Evolutionary conservation across 345 rosid species (phyloP), one percentile per base, ranked within the genome.

Genomic region (Brassica cretica): DNA sequence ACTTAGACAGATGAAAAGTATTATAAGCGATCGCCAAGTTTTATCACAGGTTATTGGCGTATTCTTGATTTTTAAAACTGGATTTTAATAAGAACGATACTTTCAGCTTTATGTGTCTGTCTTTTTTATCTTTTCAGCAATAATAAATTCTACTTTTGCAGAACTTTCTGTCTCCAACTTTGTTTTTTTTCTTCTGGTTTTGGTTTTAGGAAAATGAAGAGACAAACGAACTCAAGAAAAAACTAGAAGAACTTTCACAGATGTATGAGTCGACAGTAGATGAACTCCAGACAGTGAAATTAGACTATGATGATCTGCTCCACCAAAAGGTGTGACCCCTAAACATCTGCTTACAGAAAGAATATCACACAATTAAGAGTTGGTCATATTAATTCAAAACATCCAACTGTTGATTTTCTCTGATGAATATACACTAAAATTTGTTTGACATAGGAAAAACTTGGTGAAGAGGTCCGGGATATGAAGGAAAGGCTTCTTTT

Each of bases 231-330:
- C 85, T 86, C 67, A 78, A 75, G 78, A 46, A 10, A 69, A 86
- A 85, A 82, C 64, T 88, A 73, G 83, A 86, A 82, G 86, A 87
- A 69, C 83, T 81, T 65, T 68, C 77, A 58, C 84, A 81, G 79
- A 86, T 80, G 68, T 86, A 85, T 70, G 87, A 87, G 49, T 76
- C 84, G 41, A 82, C 82, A 41, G 49, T 75, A 66, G 78, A 76
- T 73, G 90, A 91, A 77, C 87, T 94, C 63, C 88, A 85, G 66
- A 82, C 88, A 73, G 81, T 89, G 85, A 89, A 89, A 87, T 75
- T 85, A 35, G 88, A 86, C 56, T 78, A 82, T 51, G 75, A 84
- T 70, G 84, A 78, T 82, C 79, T 89, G 72, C 84, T 86, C 55
- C 76, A 80, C 53, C 90, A 90, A 84, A 91, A 90, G 93, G 98